Evolutionary conservation across 2,329 filamentous ascomycete genomes (phyloP).

Genomic region (Parafenestella ontariensis): DNA sequence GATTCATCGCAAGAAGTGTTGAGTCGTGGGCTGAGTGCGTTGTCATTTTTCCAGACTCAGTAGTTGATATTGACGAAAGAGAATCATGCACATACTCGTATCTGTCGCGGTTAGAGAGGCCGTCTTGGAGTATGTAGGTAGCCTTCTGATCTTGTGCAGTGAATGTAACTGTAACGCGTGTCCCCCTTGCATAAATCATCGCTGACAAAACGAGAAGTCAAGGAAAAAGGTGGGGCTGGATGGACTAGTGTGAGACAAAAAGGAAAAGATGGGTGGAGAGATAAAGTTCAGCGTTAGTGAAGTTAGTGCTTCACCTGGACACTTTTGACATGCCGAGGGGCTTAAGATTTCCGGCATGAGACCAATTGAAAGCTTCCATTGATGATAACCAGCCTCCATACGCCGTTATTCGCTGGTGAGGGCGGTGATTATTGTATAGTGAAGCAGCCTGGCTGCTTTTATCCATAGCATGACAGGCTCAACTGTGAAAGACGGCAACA

Average conservation of each 20-base stretch:
- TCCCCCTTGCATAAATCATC: neutral
- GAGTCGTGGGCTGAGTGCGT: no score
- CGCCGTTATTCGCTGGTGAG: neutral
- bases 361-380: neutral
- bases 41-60: neutral
- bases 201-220: neutral
- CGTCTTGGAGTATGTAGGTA: neutral
- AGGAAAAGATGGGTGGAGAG: neutral
- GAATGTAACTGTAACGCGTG: neutral
- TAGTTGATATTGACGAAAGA: neutral
- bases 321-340: neutral
- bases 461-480: no score
- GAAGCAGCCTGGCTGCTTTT: no score
- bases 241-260: neutral
- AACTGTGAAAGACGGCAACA: no score
- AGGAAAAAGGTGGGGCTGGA: neutral
- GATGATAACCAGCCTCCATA: neutral
- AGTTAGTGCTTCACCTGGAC: neutral
- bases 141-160: neutral
- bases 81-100: neutral
- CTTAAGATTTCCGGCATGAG: neutral
- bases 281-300: neutral
- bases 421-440: no score
- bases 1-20: no score
- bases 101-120: neutral